Conservation (phyloP, 2,329 filamentous ascomycete genomes). For the Colletotrichum musicola region DNA sequence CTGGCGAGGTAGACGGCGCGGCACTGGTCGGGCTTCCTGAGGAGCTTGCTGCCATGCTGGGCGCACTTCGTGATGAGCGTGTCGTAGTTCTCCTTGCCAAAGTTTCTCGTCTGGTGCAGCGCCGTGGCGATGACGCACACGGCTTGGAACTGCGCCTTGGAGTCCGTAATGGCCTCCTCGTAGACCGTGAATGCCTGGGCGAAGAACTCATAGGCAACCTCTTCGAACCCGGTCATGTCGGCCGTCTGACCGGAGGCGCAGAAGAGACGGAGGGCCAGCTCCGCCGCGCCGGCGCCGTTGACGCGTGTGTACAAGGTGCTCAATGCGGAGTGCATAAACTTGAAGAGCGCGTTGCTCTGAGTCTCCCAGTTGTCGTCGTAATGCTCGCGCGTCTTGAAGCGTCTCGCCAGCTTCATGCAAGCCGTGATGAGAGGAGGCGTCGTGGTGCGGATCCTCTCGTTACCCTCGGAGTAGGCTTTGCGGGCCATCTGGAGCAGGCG, state of each 20-base stretch:
- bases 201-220: constrained; percentile 98
- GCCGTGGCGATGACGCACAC: constrained; percentile 94
- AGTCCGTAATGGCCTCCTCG: constrained; percentile 95
- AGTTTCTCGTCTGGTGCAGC: constrained; percentile 88
- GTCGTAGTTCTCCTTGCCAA: constrained; percentile 97
- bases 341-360: constrained; percentile 83
- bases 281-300: constrained; percentile 80
- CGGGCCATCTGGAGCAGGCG: constrained; percentile 89
- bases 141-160: constrained; percentile 96
- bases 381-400: constrained; percentile 92
- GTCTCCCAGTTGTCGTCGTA: constrained; percentile 75
- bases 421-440: constrained; percentile 92
- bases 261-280: constrained; percentile 90
- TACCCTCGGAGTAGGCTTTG: constrained; percentile 90
- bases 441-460: constrained; percentile 95
- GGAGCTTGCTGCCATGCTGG: constrained; percentile 93
- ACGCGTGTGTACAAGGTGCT: constrained; percentile 91
- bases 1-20: constrained; percentile 96
- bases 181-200: constrained; percentile 98
- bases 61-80: constrained; percentile 98
- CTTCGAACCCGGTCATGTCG: constrained; percentile 91
- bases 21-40: constrained; percentile 98
- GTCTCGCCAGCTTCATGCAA: constrained; percentile 88
- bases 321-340: constrained; percentile 92
- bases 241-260: constrained; percentile 93